A percentile compares a stretch with the other conserved stretches of the same genome.
These are phyloP conservation scores for Melampsora americana DNA, from an alignment of 1,284 basidiomycete genomes.

Conservation along the genomic window DNA sequence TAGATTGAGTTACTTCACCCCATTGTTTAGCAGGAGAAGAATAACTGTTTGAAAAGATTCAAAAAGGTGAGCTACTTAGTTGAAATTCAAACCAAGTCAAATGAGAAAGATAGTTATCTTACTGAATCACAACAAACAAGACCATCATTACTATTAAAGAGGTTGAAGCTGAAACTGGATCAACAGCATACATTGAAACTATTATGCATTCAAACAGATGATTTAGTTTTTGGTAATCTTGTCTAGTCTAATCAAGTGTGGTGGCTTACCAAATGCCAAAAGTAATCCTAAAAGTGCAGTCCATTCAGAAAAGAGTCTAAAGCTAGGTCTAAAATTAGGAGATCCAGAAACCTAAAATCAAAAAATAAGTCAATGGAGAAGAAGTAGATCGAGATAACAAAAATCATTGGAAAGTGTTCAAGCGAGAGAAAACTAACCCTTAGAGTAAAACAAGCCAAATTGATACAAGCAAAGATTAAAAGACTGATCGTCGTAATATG, in stretches of 20 bases:
- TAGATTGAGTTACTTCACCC: conserved; percentile 41
- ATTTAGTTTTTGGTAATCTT: background rate
- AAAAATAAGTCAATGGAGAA: background rate
- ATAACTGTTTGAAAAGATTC: conserved; percentile 15
- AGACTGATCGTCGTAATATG: conserved; percentile 34
- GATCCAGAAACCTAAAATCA: conserved; percentile 34
- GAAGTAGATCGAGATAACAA: too few relatives aligned
- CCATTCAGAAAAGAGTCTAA: conserved; percentile 43
- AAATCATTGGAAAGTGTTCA: too few relatives aligned
- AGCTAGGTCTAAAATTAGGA: conserved; percentile 42
- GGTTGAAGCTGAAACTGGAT: conserved; percentile 31
- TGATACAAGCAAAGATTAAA: conserved; percentile 31
- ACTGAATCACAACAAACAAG: conserved; percentile 39
- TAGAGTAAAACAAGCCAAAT: conserved; percentile 40
- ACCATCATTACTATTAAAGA: conserved; percentile 38
- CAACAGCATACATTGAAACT: conserved; percentile 37
- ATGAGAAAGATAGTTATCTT: conserved; percentile 5
- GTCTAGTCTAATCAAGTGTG: background rate
- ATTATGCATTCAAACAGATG: background rate
- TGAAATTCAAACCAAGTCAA: background rate
- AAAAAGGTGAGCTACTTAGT: background rate
- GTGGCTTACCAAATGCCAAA: conserved; percentile 15
- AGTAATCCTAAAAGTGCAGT: conserved; percentile 28
- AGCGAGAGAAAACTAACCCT: conserved; percentile 18
- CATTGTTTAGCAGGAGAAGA: conserved; percentile 41